Conservation (phyloP, 2,329 filamentous ascomycete species). For the Epichloe sylvatica region DNA sequence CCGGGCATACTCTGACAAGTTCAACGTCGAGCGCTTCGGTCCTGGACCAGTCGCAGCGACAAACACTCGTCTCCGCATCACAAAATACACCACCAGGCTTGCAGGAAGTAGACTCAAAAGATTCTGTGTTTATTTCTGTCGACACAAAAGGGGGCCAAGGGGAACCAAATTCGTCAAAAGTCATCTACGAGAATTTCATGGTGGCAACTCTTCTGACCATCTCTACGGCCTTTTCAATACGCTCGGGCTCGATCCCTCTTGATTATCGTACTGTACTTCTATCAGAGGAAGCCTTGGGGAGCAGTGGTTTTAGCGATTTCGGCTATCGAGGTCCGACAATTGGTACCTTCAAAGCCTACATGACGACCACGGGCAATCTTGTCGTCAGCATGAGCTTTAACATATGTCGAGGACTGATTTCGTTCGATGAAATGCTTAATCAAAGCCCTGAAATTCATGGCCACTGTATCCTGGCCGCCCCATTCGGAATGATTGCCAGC, state of each 20-base stretch:
- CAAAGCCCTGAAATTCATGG: slow-evolving; percentile 27
- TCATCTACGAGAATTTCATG: slow-evolving; percentile 41
- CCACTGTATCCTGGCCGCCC: slow-evolving; percentile 37
- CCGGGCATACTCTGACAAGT: slow-evolving; percentile 31
- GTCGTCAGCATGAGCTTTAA: slow-evolving; percentile 36
- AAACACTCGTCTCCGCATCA: slow-evolving; percentile 5
- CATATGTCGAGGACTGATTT: slow-evolving; percentile 32
- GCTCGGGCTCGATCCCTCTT: slow-evolving; percentile 35
- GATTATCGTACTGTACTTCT: slow-evolving; percentile 40
- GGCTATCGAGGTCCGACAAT: slow-evolving; percentile 19
- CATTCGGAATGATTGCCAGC: slow-evolving; percentile 31
- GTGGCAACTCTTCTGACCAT: slow-evolving; percentile 37
- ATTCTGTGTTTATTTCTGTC: slow-evolving; percentile 14
- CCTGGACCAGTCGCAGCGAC: slow-evolving; percentile 23
- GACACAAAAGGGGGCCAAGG: slow-evolving; percentile 10
- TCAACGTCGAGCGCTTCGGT: slow-evolving; percentile 29
- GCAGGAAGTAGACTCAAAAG: slow-evolving; percentile 16
- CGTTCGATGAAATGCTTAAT: slow-evolving; percentile 29
- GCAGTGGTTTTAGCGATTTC: slow-evolving; percentile 8
- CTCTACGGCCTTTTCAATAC: slow-evolving; percentile 34
- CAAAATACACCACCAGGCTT: slow-evolving; percentile 3
- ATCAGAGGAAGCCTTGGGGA: slow-evolving; percentile 12
- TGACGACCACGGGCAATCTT: slow-evolving; percentile 42
- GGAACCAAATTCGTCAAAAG: slow-evolving; percentile 20
- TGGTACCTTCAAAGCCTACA: slow-evolving; percentile 38